Percentiles rank a stretch among this genome's conserved stretches.
These are phyloP conservation scores for Amniculicola lignicola DNA, from an alignment of 495 filamentous ascomycete genomes.

Conservation along the genomic window DNA sequence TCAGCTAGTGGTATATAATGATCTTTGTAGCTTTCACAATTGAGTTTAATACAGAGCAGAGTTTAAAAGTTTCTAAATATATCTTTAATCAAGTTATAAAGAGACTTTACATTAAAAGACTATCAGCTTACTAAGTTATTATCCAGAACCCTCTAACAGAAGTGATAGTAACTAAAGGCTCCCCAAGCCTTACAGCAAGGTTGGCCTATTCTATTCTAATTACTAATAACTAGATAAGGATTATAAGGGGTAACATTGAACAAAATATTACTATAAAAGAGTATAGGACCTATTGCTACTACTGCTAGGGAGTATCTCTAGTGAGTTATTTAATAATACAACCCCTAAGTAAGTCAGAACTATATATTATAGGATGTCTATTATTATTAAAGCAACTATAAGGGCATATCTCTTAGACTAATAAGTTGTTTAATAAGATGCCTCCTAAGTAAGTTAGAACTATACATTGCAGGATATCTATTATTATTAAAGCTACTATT, in stretches of 20 bases:
- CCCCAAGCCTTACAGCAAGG: constrained; percentile 22
- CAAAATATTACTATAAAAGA: constrained; percentile 25
- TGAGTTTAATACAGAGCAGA: constrained; percentile 18
- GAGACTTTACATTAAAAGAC: constrained; percentile 15
- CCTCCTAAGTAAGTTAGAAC: constrained; percentile 17
- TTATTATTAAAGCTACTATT: constrained; percentile 18
- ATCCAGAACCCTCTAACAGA: constrained; percentile 14
- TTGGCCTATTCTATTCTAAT: constrained; percentile 23
- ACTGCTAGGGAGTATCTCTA: constrained; percentile 19
- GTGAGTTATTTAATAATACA: constrained; percentile 19
- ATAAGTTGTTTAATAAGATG: constrained; percentile 20
- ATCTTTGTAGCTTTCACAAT: constrained; percentile 17
- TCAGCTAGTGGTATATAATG: constrained; percentile 10
- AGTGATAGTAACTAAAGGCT: constrained; percentile 19
- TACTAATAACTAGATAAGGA: constrained; percentile 21
- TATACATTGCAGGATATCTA: constrained; percentile 19
- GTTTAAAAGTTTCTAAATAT: constrained; percentile 21
- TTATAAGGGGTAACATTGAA: constrained; percentile 5
- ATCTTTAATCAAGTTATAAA: constrained; percentile 14
- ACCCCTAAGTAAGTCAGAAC: constrained; percentile 11
- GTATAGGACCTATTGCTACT: constrained; percentile 13
- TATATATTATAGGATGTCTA: constrained; percentile 15
- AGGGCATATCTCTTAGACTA: constrained; percentile 21
- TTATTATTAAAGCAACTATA: constrained; percentile 16
- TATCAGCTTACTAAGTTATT: constrained; percentile 10